Conservation (phyloP, 2,329 filamentous ascomycete genomes). For the Neospermospora avenae region DNA sequence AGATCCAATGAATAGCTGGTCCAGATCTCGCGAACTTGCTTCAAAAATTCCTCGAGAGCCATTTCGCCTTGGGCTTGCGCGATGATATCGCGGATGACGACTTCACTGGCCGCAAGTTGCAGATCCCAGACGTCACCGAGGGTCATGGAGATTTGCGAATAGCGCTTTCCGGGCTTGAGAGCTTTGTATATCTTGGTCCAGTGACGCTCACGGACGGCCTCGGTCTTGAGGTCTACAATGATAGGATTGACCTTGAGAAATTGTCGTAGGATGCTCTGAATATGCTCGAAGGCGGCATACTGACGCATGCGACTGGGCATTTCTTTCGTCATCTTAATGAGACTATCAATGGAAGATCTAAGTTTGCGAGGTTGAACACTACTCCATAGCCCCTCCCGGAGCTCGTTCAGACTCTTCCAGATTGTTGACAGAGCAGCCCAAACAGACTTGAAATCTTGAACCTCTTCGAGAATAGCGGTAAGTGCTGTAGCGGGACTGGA, state of each 20-base stretch:
- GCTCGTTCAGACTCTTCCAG: conserved; percentile 93
- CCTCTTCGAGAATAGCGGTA: conserved; percentile 84
- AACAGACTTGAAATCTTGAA: conserved; percentile 97
- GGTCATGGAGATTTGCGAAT: conserved; percentile 90
- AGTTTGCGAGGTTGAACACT: conserved; percentile 94
- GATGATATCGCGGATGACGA: conserved; percentile 88
- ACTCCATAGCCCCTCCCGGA: conserved; percentile 89
- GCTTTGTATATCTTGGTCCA: conserved; percentile 98
- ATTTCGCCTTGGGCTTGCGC: conserved; percentile 96
- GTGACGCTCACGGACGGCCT: conserved; percentile 92
- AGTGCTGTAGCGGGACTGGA: conserved; percentile 77
- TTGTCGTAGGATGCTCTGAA: conserved; percentile 85
- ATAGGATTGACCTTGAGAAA: conserved; percentile 88
- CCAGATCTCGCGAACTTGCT: conserved; percentile 95
- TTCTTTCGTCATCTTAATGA: conserved; percentile 97
- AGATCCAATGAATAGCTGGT: conserved; percentile 91
- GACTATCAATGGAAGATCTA: conserved; percentile 78
- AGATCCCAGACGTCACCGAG: conserved; percentile 99
- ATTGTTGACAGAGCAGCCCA: conserved; percentile 95
- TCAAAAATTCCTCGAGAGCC: conserved; percentile 95
- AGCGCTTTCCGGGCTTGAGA: conserved; percentile 86
- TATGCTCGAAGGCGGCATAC: conserved; percentile 99
- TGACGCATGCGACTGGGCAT: conserved; percentile 99
- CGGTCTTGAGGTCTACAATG: conserved; percentile 87
- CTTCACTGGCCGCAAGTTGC: conserved; percentile 82